Percentiles rank a stretch among this genome's conserved stretches.
Conservation (phyloP, 2,329 filamentous ascomycete genomes). For the Fusarium clavum region DNA sequence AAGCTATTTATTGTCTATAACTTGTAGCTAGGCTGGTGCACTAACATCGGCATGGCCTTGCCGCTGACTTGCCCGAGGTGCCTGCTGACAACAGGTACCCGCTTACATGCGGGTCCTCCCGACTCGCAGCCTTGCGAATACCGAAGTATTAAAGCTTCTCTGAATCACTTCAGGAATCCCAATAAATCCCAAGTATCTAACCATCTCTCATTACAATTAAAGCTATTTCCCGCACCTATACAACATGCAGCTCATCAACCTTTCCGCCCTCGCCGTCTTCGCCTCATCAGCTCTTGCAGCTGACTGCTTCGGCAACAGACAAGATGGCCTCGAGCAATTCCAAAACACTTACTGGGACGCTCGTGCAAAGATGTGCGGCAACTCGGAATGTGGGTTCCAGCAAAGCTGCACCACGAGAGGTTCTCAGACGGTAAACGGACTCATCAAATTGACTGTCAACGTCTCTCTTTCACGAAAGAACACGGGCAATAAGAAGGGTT, state of each 20-base stretch:
- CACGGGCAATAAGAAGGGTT: constrained; percentile 25
- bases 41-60: not conserved
- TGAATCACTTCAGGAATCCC: not conserved
- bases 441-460: constrained; percentile 4
- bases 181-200: not conserved
- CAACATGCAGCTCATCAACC: constrained; percentile 19
- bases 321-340: not conserved
- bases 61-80: not conserved
- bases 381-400: constrained; percentile 23
- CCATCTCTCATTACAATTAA: accelerated
- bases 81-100: not conserved
- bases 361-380: constrained; percentile 27
- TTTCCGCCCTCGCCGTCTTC: constrained; percentile 12
- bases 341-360: constrained; percentile 25
- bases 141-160: not conserved
- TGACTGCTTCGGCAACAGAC: constrained; percentile 18
- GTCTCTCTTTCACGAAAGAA: constrained; percentile 25
- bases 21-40: not conserved
- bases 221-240: not conserved
- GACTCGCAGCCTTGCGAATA: not conserved
- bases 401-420: constrained; percentile 12
- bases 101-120: not conserved
- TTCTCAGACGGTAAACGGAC: not conserved
- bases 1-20: not conserved
- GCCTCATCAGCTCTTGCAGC: constrained; percentile 12